Percentiles rank a stretch among this genome's conserved stretches.
These are phyloP conservation scores for Suhomyces pyralidae DNA, from an alignment of 805 yeast genomes.

Conservation along the genomic window DNA sequence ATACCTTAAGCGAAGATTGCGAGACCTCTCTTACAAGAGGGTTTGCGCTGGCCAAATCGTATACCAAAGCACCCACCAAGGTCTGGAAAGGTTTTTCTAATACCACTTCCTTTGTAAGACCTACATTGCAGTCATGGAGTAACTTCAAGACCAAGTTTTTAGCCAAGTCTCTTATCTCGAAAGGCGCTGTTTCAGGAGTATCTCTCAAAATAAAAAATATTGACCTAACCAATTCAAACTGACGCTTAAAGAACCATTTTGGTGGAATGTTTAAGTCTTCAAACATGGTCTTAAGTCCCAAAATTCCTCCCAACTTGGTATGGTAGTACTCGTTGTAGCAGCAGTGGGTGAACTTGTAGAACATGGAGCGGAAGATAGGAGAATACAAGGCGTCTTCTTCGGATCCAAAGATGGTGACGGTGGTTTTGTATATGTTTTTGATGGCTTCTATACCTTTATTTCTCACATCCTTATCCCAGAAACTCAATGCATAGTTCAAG, in stretches of 20 bases:
- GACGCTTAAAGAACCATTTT: slow-evolving; percentile 71
- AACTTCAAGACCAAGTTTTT: slow-evolving; percentile 62
- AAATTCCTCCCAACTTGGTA: slow-evolving; percentile 82
- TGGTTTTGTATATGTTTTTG: slow-evolving; percentile 56
- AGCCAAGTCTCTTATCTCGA: slow-evolving; percentile 70
- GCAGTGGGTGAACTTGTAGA: slow-evolving; percentile 81
- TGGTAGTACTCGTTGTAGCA: slow-evolving; percentile 89
- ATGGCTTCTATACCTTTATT: slow-evolving; percentile 69
- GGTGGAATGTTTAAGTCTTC: slow-evolving; percentile 65
- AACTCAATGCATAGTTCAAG: slow-evolving; percentile 75
- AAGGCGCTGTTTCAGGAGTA: slow-evolving; percentile 84
- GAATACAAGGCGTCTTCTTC: slow-evolving; percentile 64
- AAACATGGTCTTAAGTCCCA: slow-evolving; percentile 75
- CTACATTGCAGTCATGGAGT: slow-evolving; percentile 61
- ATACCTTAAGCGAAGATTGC: slow-evolving; percentile 60
- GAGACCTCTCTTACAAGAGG: slow-evolving; percentile 79
- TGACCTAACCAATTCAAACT: slow-evolving; percentile 80
- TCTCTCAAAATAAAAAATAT: slow-evolving; percentile 88
- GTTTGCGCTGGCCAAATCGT: slow-evolving; percentile 88
- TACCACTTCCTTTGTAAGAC: slow-evolving; percentile 58
- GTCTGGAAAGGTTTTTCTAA: slow-evolving; percentile 73
- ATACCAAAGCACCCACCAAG: slow-evolving; percentile 82
- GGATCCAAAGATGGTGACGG: slow-evolving; percentile 64
- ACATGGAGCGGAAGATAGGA: slow-evolving; percentile 72
- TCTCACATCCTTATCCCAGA: slow-evolving; percentile 66